Conservation (phyloP, 768 basidiomycete species). For the Tephrocybe sp. region DNA sequence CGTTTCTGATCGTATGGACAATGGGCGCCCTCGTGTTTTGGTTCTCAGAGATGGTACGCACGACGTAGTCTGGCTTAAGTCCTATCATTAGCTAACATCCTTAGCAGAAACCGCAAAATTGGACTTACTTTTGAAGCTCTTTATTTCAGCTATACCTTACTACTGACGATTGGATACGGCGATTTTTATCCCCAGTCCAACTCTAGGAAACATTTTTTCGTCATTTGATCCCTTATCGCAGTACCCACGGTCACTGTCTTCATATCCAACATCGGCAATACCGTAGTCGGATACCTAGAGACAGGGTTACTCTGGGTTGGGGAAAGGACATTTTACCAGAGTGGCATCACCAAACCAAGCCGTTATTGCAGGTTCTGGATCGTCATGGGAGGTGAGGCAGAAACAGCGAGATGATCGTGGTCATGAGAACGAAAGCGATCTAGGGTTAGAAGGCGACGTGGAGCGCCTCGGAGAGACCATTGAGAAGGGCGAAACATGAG, state of each 20-base stretch:
- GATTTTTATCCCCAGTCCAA: conserved; percentile 34
- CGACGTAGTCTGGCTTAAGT: neutral
- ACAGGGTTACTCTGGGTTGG: conserved; percentile 29
- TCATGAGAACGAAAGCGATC: neutral
- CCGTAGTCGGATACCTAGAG: conserved; percentile 37
- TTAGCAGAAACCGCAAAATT: conserved; percentile 22
- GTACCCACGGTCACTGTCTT: conserved; percentile 39
- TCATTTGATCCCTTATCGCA: conserved; percentile 38
- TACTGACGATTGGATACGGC: conserved; percentile 41
- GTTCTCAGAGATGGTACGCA: conserved; percentile 29
- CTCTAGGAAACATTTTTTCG: conserved; percentile 38
- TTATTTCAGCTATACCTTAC: conserved; percentile 36
- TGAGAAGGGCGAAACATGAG: conserved; percentile 24
- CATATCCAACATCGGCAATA: conserved; percentile 47
- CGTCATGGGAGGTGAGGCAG: neutral
- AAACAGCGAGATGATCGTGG: neutral
- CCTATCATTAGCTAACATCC: neutral
- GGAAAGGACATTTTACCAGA: conserved; percentile 26
- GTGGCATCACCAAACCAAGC: neutral
- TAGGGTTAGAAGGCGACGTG: conserved; percentile 19
- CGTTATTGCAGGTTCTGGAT: neutral
- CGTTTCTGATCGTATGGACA: conserved; percentile 30
- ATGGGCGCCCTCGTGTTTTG: conserved; percentile 36
- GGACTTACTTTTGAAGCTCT: conserved; percentile 36
- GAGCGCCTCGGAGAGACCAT: conserved; percentile 33